Base-by-base conservation (phyloP, 2,329 filamentous ascomycete species). In the Stagonosporopsis chrysanthemi region DNA sequence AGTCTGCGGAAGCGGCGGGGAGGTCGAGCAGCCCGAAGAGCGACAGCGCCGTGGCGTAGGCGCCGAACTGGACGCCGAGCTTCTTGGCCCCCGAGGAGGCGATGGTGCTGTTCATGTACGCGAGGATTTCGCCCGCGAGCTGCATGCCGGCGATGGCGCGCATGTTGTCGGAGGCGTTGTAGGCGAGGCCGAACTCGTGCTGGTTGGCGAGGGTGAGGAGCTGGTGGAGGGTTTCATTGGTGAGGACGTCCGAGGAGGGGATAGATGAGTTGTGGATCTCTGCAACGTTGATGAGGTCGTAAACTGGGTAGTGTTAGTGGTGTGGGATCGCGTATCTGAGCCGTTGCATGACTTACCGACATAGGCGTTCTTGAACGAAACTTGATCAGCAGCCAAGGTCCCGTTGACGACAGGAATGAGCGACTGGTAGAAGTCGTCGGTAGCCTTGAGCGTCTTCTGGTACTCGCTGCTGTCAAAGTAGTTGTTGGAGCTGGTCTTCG, bases 121-220 rank as follows among this genome's bases (percentile, higher is more conserved):
- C 56, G 11, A 82, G 71, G 49, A 82, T 72, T 50, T 81, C 76
- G 40, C 75, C 81, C 0, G 79, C 80, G 45, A 83, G 77, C n/a
- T 78, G 76, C 75, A 79, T 80, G 56, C 80, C 81, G 5, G 76
- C 71, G 44, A 83, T 73, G 52, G 80, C 78, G 46, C 81, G 79
- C 53, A 76, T 75, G 61, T 75, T 41, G 73, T 78, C 78, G 41
- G 83, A 79, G 62, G 80, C 77, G 79, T 96, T 94, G 84, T 89
- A 96, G 50, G 91, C 91, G 14, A 95, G 86, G 69, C 88, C 89
- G 81, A 85, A 96, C 76, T 97, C 90, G 75, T 95, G 90, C 56
- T 81, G 79, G 73, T 93, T 87, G 65, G 93, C 92, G 29, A 95
- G 86, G n/a, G 84, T 83, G 66, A 84, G 83, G 54, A 95, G 84